Conservation (phyloP, 371 early-diverging fungal species). For the Actinomortierella ambigua region DNA sequence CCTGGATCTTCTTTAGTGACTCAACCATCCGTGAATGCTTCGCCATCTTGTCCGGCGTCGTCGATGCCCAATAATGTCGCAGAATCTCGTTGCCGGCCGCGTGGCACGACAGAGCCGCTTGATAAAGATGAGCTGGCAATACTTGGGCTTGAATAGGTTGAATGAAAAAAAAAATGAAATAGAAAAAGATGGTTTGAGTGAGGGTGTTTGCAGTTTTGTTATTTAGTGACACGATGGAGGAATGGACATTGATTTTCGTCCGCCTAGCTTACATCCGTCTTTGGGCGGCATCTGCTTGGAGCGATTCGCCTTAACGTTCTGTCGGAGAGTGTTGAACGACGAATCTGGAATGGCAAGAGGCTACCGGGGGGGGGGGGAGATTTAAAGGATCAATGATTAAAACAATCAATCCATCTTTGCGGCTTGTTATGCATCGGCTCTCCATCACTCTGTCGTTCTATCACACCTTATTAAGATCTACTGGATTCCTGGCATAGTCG, state of each 20-base stretch:
- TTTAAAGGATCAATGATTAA: no score
- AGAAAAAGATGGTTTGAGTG: no score
- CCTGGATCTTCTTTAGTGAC: constrained; percentile 54
- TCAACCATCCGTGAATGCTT: constrained; percentile 63
- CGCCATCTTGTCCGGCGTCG: constrained; percentile 53
- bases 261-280: constrained; percentile 46
- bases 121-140: constrained; percentile 51
- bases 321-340: constrained; percentile 30
- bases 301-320: constrained; percentile 36
- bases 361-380: no score
- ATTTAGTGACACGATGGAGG: not conserved
- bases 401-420: no score
- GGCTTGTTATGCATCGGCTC: no score
- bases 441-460: no score
- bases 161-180: not conserved
- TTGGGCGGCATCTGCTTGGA: constrained; percentile 43
- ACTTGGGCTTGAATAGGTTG: constrained; percentile 23
- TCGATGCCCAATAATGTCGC: constrained; percentile 69
- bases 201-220: not conserved
- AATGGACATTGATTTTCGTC: not conserved
- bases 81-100: constrained; percentile 67
- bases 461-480: constrained; percentile 30
- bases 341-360: constrained; percentile 25
- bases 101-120: constrained; percentile 58
- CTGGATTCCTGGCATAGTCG: constrained; percentile 18